These are phyloP conservation scores for Lolium perenne DNA, from an alignment of 176 grass and related monocot species.

Conservation along the genomic window DNA sequence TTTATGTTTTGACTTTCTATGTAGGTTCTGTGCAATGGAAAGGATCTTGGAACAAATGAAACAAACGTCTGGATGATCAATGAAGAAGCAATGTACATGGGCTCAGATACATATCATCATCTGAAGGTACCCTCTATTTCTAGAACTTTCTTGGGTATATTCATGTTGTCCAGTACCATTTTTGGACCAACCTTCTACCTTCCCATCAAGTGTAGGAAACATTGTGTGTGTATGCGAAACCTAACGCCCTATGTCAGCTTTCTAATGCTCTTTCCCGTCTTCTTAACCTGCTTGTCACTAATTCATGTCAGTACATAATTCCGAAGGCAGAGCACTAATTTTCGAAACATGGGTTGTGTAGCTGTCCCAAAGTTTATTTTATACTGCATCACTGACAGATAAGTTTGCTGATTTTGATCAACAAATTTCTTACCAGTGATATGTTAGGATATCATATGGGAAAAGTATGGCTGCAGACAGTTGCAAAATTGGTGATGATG, in stretches of 20 bases:
- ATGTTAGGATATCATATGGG: no score
- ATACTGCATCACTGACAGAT: no score
- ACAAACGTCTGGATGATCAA: no score
- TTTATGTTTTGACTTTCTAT: no score
- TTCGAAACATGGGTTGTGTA: background rate
- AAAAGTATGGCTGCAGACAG: no score
- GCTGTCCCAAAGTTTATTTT: background rate
- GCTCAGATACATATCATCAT: conserved; percentile 89
- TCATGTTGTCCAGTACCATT: no score
- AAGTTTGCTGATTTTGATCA: no score
- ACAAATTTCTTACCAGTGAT: no score
- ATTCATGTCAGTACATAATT: background rate
- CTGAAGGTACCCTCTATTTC: conserved; percentile 62
- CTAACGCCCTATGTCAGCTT: background rate
- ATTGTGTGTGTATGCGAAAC: background rate
- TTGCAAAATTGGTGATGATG: no score
- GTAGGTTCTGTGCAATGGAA: no score
- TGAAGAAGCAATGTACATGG: conserved; percentile 92
- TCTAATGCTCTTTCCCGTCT: background rate
- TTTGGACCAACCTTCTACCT: no score
- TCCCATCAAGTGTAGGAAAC: background rate
- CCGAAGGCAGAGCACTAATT: background rate
- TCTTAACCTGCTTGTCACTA: background rate
- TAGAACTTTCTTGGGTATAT: conserved; percentile 14
- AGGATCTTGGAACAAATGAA: no score